These are phyloP conservation scores for Hibiscus mutabilis DNA, from an alignment of 345 rosid species.

Conservation along the genomic window DNA sequence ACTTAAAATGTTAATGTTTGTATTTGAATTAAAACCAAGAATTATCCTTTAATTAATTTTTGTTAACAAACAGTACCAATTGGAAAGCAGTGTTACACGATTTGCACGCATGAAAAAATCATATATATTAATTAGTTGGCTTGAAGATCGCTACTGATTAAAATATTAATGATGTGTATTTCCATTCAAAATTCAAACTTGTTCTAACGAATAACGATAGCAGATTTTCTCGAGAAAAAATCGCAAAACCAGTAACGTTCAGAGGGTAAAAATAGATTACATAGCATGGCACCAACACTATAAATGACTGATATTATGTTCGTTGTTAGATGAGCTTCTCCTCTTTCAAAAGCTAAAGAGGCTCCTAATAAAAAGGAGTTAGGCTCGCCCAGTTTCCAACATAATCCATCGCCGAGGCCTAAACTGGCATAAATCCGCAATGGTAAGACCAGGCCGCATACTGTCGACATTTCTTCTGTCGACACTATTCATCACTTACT, in stretches of 20 bases:
- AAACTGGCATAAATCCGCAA: background rate
- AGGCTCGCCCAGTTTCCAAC: background rate
- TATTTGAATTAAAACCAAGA: no score
- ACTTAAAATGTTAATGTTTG: no score
- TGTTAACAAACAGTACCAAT: no score
- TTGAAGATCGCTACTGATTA: background rate
- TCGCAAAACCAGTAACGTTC: background rate
- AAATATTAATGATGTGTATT: background rate
- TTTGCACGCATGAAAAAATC: no score
- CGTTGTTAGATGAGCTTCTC: background rate
- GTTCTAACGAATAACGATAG: background rate
- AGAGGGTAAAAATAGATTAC: background rate
- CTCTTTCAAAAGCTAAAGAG: background rate
- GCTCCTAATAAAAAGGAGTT: background rate
- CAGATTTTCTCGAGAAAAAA: background rate
- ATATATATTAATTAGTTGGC: background rate
- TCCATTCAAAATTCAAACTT: background rate
- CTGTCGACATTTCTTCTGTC: conserved; percentile 8
- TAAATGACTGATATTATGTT: background rate
- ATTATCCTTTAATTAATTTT: no score
- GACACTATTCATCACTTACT: conserved; percentile 14
- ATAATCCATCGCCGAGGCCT: background rate
- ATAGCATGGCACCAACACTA: background rate
- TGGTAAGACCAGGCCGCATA: background rate
- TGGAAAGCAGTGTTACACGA: no score